Conservation (phyloP, 2,329 filamentous ascomycete genomes). For the Didymella pomorum region DNA sequence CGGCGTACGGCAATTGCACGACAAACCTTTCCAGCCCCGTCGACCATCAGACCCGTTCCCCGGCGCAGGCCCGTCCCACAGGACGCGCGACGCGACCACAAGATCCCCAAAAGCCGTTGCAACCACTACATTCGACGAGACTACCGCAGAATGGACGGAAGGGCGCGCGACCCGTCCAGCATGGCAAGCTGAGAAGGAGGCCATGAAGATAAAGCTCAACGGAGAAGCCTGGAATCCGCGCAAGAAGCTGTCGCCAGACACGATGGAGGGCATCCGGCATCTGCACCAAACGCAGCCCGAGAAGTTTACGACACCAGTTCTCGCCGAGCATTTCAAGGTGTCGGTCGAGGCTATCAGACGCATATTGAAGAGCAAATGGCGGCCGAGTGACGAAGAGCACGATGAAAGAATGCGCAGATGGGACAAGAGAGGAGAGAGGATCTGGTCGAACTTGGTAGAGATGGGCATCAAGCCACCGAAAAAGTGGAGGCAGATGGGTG, state of each 20-base stretch:
- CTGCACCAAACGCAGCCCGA: constrained; percentile 80
- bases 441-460: constrained; percentile 58
- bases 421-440: constrained; percentile 58
- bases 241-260: constrained; percentile 90
- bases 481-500: constrained; percentile 59
- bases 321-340: constrained; percentile 83
- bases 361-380: constrained; percentile 83
- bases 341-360: constrained; percentile 86
- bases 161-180: constrained; percentile 48
- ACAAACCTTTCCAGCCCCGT: constrained; percentile 6
- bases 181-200: constrained; percentile 81
- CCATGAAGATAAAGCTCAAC: constrained; percentile 78
- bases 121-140: constrained; percentile 17
- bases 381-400: constrained; percentile 60
- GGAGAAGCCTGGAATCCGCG: constrained; percentile 78
- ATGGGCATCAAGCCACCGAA: constrained; percentile 64
- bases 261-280: constrained; percentile 85
- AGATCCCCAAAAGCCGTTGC: constrained; percentile 13
- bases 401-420: constrained; percentile 55
- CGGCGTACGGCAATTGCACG: constrained; percentile 15
- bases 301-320: constrained; percentile 74
- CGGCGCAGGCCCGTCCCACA: constrained; percentile 1
- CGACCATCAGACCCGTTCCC: constrained; percentile 13
- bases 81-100: constrained; percentile 6
- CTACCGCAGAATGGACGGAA: constrained; percentile 18